Percentiles rank a stretch among this genome's conserved stretches.
Conservation (phyloP, 2,329 filamentous ascomycete genomes). For the Camillea tinctor region DNA sequence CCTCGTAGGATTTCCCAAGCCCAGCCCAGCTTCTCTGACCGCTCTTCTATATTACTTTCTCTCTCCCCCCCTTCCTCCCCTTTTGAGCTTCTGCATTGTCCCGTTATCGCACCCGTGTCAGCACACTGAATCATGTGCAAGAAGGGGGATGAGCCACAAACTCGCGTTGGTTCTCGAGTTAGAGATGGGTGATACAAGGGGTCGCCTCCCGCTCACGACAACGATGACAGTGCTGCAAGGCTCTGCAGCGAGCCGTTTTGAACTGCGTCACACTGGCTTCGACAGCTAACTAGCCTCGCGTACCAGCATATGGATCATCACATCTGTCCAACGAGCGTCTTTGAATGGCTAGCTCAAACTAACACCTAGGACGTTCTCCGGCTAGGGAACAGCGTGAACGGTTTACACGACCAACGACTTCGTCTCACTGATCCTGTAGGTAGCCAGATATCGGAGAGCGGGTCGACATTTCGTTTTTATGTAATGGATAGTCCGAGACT, state of each 20-base stretch:
- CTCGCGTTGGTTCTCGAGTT: neutral
- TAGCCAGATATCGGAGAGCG: conserved; percentile 18
- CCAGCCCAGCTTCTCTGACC: neutral
- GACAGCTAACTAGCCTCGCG: conserved; percentile 16
- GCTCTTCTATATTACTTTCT: neutral
- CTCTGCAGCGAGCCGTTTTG: conserved; percentile 17
- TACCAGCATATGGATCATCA: conserved; percentile 5
- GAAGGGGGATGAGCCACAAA: neutral
- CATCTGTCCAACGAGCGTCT: neutral
- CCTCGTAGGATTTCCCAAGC: neutral
- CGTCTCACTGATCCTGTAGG: conserved; percentile 17
- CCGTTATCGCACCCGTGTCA: neutral
- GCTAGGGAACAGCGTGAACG: conserved; percentile 4
- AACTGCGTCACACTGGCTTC: neutral
- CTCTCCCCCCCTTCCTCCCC: neutral
- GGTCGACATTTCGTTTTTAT: neutral
- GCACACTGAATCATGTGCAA: neutral
- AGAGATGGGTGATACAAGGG: conserved; percentile 1
- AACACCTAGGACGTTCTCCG: neutral
- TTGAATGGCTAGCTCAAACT: neutral
- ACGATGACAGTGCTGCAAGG: conserved; percentile 3
- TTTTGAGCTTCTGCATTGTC: neutral
- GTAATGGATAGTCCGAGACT: neutral
- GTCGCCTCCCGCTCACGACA: neutral
- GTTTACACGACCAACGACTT: neutral